A percentile compares a stretch with the other conserved stretches of the same genome.
Conservation (phyloP, 2,329 filamentous ascomycete species). For the Immersiporthe knoxdaviesiana region DNA sequence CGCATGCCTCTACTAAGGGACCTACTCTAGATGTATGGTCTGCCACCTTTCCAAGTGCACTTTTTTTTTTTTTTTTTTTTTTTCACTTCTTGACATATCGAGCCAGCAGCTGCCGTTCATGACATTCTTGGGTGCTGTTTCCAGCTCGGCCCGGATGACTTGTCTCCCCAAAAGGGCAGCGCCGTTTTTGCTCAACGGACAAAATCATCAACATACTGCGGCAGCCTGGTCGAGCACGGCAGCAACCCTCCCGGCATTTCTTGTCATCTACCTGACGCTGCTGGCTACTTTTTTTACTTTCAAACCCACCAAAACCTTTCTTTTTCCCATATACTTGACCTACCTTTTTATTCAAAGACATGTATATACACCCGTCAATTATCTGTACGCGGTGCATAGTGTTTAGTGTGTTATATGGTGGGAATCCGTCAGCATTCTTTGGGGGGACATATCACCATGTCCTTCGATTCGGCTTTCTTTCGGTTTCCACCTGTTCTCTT, state of each 20-base stretch:
- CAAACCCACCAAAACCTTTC: conserved; percentile 12
- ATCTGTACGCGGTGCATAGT: conserved; percentile 21
- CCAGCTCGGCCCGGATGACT: conserved; percentile 4
- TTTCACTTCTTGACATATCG: conserved; percentile 8
- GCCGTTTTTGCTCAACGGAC: neutral
- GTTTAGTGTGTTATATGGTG: conserved; percentile 29
- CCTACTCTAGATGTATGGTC: conserved; percentile 26
- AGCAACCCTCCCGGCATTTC: conserved; percentile 21
- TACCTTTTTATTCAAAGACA: conserved; percentile 12
- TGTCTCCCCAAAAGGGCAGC: too few relatives aligned
- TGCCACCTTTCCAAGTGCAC: conserved; percentile 37
- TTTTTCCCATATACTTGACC: conserved; percentile 20
- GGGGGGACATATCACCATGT: neutral
- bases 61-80: neutral
- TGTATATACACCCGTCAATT: conserved; percentile 24
- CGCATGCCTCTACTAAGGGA: conserved; percentile 49
- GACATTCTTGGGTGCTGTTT: conserved; percentile 2
- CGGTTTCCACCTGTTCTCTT: neutral
- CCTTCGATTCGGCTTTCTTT: conserved; percentile 15
- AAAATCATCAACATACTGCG: neutral
- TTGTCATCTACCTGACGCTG: conserved; percentile 21
- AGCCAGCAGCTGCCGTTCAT: conserved; percentile 17
- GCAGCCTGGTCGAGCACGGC: conserved; percentile 11
- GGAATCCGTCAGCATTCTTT: conserved; percentile 4
- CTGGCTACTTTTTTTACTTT: conserved; percentile 23